A percentile compares a stretch with the other conserved stretches of the same genome.
These are phyloP conservation scores for Pythium dissimile DNA, from an alignment of 352 stramenopile genomes.

Conservation along the genomic window DNA sequence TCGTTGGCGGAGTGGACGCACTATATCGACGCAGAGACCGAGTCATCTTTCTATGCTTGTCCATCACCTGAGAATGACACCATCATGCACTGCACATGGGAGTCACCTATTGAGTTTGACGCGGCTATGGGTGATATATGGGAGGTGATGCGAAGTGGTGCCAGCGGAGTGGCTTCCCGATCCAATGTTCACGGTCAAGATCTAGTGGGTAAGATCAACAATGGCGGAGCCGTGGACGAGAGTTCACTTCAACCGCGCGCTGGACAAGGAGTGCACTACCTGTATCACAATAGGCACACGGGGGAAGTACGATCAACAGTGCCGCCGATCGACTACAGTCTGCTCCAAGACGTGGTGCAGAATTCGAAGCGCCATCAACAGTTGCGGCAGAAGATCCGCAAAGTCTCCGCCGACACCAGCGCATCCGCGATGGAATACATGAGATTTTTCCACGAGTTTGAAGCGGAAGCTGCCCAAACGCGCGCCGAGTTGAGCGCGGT, in stretches of 20 bases:
- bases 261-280: constrained; percentile 32
- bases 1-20: constrained; percentile 71
- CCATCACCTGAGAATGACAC: not conserved
- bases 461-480: constrained; percentile 50
- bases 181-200: constrained; percentile 1
- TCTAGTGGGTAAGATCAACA: not conserved
- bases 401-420: constrained; percentile 36
- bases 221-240: not conserved
- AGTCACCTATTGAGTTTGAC: constrained; percentile 66
- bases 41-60: constrained; percentile 50
- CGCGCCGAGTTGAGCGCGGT: constrained; percentile 45
- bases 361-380: constrained; percentile 61
- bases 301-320: constrained; percentile 40
- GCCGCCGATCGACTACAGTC: constrained; percentile 49
- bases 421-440: constrained; percentile 71
- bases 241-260: not conserved
- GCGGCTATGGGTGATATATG: constrained; percentile 55
- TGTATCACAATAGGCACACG: constrained; percentile 65
- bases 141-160: constrained; percentile 45
- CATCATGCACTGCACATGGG: constrained; percentile 41
- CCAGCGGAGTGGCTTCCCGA: constrained; percentile 11
- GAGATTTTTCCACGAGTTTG: constrained; percentile 64
- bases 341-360: constrained; percentile 73
- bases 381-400: constrained; percentile 51
- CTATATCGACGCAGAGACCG: constrained; percentile 56